Evolutionary conservation across 176 grass and related monocot species (phyloP), one percentile per base, ranked within the genome.

Genomic region (Pontederia paniculata): DNA sequence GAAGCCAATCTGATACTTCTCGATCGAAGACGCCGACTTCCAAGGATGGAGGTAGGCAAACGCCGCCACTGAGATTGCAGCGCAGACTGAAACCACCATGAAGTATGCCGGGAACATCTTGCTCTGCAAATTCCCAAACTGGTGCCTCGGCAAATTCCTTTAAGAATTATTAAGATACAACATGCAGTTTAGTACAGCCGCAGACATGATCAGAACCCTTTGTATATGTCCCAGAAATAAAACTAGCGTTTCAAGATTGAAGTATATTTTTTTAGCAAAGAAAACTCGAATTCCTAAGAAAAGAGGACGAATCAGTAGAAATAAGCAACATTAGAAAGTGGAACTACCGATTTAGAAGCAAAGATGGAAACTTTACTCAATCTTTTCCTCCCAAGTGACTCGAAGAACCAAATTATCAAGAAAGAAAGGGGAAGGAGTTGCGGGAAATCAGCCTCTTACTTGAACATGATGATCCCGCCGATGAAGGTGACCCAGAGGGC

Each of bases 401-500:
- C 28, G 28, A 37, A 37, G 28, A 37, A 37, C 28, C 28, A 37
- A 37, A 37, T 5, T 2, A 37, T 37, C 7, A 37, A 37, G 5
- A 31, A 5, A 31, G 52, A 67, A 12, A 21, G 23, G 3, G 21
- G 48, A 15, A 53, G n/a, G 17, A n/a, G 17, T 13, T 10, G 1
- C 41, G 70, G 48, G 21, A 37, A 12, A 49, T 16, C 5, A 22
- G 4, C 12, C 45, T 12, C 41, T 81, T 66, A 95, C 91, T 97
- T 97, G 80, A 90, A 97, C 83, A 90, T 90, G 83, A 97, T 74
- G 83, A 97, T 90, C 48, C 86, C 91, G 17, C 86, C 91, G 71
- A 97, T 84, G 83, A 97, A 97, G 80, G 91, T 97, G 50, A 79
- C 86, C 91, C 91, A 97, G 56, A 97, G 77, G 18, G 86, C 80